Base-by-base conservation (phyloP, 345 rosid species). In the Brassica juncea region DNA sequence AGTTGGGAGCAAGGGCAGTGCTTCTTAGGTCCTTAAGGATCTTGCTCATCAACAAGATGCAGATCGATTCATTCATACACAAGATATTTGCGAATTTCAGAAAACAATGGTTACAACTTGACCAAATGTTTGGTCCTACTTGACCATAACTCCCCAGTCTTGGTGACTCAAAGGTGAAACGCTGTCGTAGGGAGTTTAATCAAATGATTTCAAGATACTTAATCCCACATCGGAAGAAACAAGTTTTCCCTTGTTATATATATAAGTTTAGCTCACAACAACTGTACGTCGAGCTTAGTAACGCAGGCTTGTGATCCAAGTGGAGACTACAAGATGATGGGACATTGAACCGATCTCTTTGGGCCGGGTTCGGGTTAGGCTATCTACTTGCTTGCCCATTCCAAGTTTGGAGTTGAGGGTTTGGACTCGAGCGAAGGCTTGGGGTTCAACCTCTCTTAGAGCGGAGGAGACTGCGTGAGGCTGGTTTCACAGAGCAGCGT, bases 401-500 rank as follows among this genome's bases (percentile, higher is more conserved):
- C 84, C 78, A 84, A 86, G 86, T 34, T 31, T 5, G 27, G 86
- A 81, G 84, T 14, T 71, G 70, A 14, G 11, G 1, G 1, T 0
- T n/a, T 70, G 11, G 68, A 44, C 1, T 27, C 5, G 2, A 0
- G 63, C 87, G 74, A 70, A 84, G 27, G 84, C 60, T 4, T 79
- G 84, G 2, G 32, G 3, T 15, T 2, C 7, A n/a, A 0, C 7
- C 31, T 15, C 0, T 65, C 58, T 2, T 80, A 68, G 42, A 80
- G 84, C 0, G 84, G 86, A 74, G 84, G 84, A 28, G 2, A 60
- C 11, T 2, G 85, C 85, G 79, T 77, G 44, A 84, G 85, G 85
- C 83, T 86, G 87, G 88, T 19, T 73, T 86, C 82, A 86, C 63
- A 59, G 63, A 59, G 63, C 63, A 59, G 31, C 31, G 31, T 59